Evolutionary conservation across 306 rosid genomes (phyloP).

Genomic region (Rubus parviflorus): DNA sequence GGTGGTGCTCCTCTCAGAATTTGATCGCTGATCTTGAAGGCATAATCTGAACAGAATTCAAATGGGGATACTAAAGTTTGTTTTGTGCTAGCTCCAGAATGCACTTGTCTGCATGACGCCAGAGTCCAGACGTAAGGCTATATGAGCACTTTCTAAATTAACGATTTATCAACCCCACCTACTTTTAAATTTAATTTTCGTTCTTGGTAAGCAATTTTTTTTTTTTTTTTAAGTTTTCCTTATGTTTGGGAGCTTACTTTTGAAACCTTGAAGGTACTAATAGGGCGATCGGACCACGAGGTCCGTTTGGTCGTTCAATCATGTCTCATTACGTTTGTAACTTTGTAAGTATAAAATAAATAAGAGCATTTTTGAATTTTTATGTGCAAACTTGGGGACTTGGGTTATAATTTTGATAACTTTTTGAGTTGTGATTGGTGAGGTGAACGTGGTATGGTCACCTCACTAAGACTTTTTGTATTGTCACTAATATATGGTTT

Average conservation of each 20-base stretch:
- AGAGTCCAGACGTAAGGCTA: neutral
- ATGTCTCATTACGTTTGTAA: too few relatives aligned
- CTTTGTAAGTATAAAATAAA: too few relatives aligned
- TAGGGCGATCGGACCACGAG: neutral
- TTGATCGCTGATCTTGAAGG: conserved; percentile 12
- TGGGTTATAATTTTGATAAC: too few relatives aligned
- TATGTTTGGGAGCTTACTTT: too few relatives aligned
- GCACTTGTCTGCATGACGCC: conserved; percentile 6
- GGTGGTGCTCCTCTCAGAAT: conserved; percentile 26
- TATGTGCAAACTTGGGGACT: too few relatives aligned
- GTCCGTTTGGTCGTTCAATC: too few relatives aligned
- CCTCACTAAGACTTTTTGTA: neutral
- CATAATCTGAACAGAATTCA: neutral
- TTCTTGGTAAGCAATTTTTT: neutral
- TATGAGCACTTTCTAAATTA: neutral
- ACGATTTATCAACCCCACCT: neutral
- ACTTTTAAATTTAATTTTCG: neutral
- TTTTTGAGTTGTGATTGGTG: neutral
- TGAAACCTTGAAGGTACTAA: neutral
- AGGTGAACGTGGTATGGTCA: neutral
- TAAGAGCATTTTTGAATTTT: too few relatives aligned
- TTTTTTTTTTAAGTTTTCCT: too few relatives aligned
- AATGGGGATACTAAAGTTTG: neutral
- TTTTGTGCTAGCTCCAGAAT: neutral
- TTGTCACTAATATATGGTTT: neutral